A percentile compares a stretch with the other conserved stretches of the same genome.
These are phyloP conservation scores for Populus pruinosa DNA, from an alignment of 345 rosid species.

Conservation along the genomic window DNA sequence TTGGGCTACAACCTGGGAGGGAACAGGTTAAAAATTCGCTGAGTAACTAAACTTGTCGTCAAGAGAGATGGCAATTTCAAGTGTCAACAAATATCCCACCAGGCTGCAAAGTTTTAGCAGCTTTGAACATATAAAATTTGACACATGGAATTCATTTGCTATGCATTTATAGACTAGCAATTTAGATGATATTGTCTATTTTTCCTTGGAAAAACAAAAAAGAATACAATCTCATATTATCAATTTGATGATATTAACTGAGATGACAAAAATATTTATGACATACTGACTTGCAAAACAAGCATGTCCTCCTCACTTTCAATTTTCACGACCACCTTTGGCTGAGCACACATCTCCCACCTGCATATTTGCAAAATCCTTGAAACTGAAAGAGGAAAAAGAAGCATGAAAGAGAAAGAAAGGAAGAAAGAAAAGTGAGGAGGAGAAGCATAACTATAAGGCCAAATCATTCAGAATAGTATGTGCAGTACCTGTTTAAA, in stretches of 20 bases:
- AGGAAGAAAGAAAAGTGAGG: background rate
- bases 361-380: constrained; percentile 36
- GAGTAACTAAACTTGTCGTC: background rate
- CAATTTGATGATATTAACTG: background rate
- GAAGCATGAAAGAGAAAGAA: background rate
- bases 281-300: constrained; percentile 69
- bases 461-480: background rate
- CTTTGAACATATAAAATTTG: background rate
- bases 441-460: background rate
- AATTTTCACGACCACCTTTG: constrained; percentile 93
- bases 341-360: constrained; percentile 96
- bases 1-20: background rate
- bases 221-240: background rate
- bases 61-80: background rate
- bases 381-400: background rate
- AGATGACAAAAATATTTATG: constrained; percentile 1
- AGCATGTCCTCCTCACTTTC: constrained; percentile 92
- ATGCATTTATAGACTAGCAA: background rate
- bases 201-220: background rate
- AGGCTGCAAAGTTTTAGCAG: background rate
- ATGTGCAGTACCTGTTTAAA: constrained; percentile 51
- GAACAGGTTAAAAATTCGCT: background rate
- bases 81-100: too few species aligned
- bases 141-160: background rate
- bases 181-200: background rate